Evolutionary conservation across 352 stramenopile species (phyloP), one percentile per base, ranked within the genome.

Genomic region (Phytophthora podocarpi): DNA sequence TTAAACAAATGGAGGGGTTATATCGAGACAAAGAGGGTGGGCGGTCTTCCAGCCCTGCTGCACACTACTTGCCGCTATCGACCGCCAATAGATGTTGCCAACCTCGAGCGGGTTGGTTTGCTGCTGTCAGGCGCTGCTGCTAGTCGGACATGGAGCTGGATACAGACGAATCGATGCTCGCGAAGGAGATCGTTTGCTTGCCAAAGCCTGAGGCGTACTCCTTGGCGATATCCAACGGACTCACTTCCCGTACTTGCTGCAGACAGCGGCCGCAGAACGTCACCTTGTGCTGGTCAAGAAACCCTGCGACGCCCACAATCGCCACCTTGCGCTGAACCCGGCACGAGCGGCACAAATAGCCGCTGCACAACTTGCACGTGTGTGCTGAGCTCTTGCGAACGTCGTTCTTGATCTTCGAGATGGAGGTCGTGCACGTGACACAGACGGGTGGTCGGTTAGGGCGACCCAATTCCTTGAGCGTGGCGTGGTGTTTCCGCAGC

Each of bases 341-440:
- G 21, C 73, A 82, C 4, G 62, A 48, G 1, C 57, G 66, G 39
- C 73, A 82, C 39, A 82, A 58, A 20, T 54, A 64, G 1, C 62
- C 64, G 11, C 36, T 40, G 52, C 73, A 82, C 6, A 82, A 43
- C n/a, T 63, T 62, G 49, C 72, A 81, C 20, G 59, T 51, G 6
- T 58, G 35, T n/a, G n/a, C n/a, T n/a, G n/a, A n/a, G n/a, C n/a
- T n/a, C n/a, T n/a, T n/a, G n/a, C n/a, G n/a, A n/a, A n/a, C n/a
- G n/a, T n/a, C n/a, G 8, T 26, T 47, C 13, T 26, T 21, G 6
- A 48, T 12, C 15, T 48, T 60, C 1, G 48, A 48, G 20, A 60
- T 35, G 9, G 48, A 23, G 0, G 37, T 11, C 5, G 57, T 66
- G 41, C 62, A 70, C 32, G 55, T 70, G n/a, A 70, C 55, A 24